A percentile compares a stretch with the other conserved stretches of the same genome.
Evolutionary conservation across 2,329 filamentous ascomycete genomes (phyloP).

Genomic region (Exophiala viscosa): DNA sequence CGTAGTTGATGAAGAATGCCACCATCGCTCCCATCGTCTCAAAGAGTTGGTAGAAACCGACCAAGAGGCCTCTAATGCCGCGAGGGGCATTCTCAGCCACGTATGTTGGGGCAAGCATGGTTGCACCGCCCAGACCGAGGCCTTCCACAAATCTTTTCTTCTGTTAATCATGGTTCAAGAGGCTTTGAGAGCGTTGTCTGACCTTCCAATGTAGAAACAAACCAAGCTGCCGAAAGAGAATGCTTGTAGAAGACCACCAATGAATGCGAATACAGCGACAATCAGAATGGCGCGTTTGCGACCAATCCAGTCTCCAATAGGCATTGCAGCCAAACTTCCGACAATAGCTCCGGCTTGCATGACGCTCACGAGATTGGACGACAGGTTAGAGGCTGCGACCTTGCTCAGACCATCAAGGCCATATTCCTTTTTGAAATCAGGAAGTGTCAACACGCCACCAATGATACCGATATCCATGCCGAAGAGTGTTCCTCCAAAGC

Average conservation of each 20-base stretch:
- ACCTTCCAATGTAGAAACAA: conserved; percentile 64
- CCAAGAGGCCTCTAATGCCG: conserved; percentile 57
- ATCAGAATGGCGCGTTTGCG: conserved; percentile 54
- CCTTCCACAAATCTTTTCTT: conserved; percentile 48
- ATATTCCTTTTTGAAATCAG: conserved; percentile 56
- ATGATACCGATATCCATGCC: conserved; percentile 66
- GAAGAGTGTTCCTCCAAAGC: conserved; percentile 67
- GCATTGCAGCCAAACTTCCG: conserved; percentile 53
- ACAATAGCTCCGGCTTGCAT: conserved; percentile 67
- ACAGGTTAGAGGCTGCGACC: conserved; percentile 51
- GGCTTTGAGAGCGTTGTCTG: conserved; percentile 36
- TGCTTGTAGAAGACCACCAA: conserved; percentile 64
- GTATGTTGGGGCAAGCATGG: conserved; percentile 59
- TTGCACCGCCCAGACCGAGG: conserved; percentile 48
- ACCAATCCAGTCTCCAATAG: conserved; percentile 47
- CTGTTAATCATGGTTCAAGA: neutral
- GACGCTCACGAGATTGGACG: conserved; percentile 67
- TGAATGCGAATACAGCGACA: conserved; percentile 54
- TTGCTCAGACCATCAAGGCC: conserved; percentile 42
- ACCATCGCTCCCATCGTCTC: conserved; percentile 46
- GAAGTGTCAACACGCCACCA: conserved; percentile 62
- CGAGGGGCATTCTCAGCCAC: conserved; percentile 59
- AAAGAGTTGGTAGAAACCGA: conserved; percentile 60
- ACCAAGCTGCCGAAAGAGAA: conserved; percentile 58
- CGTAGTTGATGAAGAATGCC: conserved; percentile 54